Percentiles rank a stretch among this genome's conserved stretches.
Conservation (phyloP, 1,284 basidiomycete genomes). For the Quambalaria eucalypti region DNA sequence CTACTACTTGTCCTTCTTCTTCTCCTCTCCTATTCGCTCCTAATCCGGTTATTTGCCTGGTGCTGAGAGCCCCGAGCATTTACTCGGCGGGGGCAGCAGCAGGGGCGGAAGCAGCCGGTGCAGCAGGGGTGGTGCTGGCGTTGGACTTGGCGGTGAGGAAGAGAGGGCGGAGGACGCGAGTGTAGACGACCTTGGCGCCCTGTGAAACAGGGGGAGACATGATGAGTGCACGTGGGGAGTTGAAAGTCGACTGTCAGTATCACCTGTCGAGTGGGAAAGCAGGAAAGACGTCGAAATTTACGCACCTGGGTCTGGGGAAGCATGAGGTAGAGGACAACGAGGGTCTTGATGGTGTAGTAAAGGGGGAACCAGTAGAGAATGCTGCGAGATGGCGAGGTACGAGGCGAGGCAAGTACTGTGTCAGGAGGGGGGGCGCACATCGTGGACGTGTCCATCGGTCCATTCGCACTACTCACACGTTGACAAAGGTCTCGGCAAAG, state of each 20-base stretch:
- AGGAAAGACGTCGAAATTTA: neutral
- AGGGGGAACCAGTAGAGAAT: conserved; percentile 62
- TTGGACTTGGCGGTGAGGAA: conserved; percentile 12
- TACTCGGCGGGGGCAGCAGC: too few relatives aligned
- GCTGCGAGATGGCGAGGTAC: neutral
- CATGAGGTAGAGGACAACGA: conserved; percentile 76
- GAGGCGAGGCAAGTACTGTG: neutral
- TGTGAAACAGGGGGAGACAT: neutral
- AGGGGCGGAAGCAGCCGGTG: neutral
- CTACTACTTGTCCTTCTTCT: too few relatives aligned
- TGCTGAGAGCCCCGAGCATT: too few relatives aligned
- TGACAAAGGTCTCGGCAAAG: conserved; percentile 44
- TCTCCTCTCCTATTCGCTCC: too few relatives aligned
- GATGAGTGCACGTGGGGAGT: too few relatives aligned
- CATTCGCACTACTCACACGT: conserved; percentile 7
- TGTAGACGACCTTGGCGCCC: conserved; percentile 46
- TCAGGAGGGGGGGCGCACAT: neutral
- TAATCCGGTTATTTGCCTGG: too few relatives aligned
- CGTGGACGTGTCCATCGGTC: too few relatives aligned
- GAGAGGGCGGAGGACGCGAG: conserved; percentile 38
- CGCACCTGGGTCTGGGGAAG: conserved; percentile 67
- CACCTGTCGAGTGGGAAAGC: neutral
- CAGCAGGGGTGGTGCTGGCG: neutral
- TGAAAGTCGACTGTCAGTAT: neutral
- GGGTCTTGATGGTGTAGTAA: conserved; percentile 71